These are phyloP conservation scores for Vaccinium macrocarpon DNA, from an alignment of 148 eudicot species.

Conservation along the genomic window DNA sequence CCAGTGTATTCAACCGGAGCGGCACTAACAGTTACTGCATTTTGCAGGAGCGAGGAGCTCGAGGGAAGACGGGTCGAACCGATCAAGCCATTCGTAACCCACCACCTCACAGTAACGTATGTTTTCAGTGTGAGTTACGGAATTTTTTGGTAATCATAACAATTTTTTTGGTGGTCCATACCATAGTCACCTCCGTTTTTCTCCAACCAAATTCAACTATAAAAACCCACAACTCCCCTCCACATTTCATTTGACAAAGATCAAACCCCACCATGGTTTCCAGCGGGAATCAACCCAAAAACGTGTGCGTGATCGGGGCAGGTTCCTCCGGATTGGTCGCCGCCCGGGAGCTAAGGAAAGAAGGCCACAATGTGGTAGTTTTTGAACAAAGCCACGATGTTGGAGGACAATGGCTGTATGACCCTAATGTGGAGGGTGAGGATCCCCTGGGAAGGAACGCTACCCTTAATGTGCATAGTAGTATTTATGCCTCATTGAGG, in stretches of 20 bases:
- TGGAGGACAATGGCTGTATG: slow-evolving; percentile 87
- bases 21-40: too few species aligned
- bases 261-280: slow-evolving; percentile 39
- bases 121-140: too few species aligned
- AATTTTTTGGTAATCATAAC: too few species aligned
- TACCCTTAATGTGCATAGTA: slow-evolving; percentile 56
- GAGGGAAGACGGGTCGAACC: too few species aligned
- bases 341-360: slow-evolving; percentile 70
- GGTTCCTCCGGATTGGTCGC: slow-evolving; percentile 77
- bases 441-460: slow-evolving; percentile 54
- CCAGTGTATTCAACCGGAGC: too few species aligned
- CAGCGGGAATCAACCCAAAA: slow-evolving; percentile 22
- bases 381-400: slow-evolving; percentile 78
- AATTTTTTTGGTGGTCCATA: too few species aligned
- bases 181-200: neutral
- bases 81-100: too few species aligned
- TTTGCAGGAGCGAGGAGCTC: too few species aligned
- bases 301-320: slow-evolving; percentile 73
- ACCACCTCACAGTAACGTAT: too few species aligned
- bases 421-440: slow-evolving; percentile 55
- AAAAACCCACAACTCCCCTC: neutral
- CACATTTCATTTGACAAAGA: neutral
- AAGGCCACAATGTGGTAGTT: slow-evolving; percentile 68
- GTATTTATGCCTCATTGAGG: slow-evolving; percentile 66
- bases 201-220: slow-evolving; percentile 13